phyloP scores from a whole-genome alignment of 2,329 filamentous ascomycete species.

The Fusarium annulatum region DNA sequence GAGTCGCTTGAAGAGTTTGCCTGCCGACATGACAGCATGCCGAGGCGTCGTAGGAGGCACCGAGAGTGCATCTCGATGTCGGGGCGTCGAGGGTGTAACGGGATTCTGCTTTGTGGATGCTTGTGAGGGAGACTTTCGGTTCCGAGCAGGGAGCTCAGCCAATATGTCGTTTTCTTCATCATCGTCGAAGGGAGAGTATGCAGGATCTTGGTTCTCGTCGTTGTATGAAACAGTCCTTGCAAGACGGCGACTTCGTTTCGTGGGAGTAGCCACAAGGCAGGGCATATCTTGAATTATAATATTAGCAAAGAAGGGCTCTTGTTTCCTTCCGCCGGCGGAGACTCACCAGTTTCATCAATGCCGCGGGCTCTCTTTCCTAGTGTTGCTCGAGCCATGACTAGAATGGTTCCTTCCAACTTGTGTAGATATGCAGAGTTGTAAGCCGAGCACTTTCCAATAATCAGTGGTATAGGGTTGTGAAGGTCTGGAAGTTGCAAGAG shows the following conservation, averaged over 20 bases:
- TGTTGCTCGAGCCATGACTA: constrained; percentile 46
- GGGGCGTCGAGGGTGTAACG: constrained; percentile 77
- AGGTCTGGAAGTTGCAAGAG: constrained; percentile 32
- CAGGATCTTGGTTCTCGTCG: constrained; percentile 73
- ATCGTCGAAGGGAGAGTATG: constrained; percentile 47
- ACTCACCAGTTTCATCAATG: constrained; percentile 48
- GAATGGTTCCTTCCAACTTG: constrained; percentile 28
- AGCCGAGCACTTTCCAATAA: constrained; percentile 38
- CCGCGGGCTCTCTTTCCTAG: constrained; percentile 52
- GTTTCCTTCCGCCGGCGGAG: constrained; percentile 10
- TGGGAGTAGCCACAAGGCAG: constrained; percentile 47
- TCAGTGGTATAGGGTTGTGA: constrained; percentile 23
- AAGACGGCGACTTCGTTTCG: constrained; percentile 61
- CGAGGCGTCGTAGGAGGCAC: constrained; percentile 81
- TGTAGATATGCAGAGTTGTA: constrained; percentile 20
- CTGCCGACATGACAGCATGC: constrained; percentile 82
- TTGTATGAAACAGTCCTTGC: constrained; percentile 60
- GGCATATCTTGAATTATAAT: constrained; percentile 37
- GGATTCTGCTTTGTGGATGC: constrained; percentile 58
- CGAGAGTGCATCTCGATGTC: constrained; percentile 82
- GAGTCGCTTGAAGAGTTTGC: constrained; percentile 79
- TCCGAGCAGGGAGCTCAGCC: constrained; percentile 49
- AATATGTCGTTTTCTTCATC: constrained; percentile 57
- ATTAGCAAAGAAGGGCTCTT: constrained; percentile 25
- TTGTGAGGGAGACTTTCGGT: constrained; percentile 46